Evolutionary conservation across 129 eudicot genomes (phyloP).

Genomic region (Heracleum sosnowskyi): DNA sequence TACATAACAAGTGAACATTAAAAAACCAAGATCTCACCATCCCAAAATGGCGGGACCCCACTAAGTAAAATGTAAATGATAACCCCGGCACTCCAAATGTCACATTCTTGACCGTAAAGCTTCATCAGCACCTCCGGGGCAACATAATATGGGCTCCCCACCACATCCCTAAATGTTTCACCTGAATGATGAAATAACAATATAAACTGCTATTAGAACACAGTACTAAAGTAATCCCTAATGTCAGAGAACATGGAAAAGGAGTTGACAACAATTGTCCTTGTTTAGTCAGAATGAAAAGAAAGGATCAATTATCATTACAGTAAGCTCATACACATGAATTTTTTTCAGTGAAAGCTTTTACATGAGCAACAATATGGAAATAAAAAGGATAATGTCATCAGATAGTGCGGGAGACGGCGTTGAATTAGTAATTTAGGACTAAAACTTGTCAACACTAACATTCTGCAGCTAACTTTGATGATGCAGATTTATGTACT

Average conservation of each 20-base stretch:
- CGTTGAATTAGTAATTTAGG: background rate
- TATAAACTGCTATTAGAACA: background rate
- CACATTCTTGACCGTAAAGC: constrained; percentile 76
- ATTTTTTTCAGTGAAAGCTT: background rate
- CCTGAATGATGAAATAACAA: constrained; percentile 28
- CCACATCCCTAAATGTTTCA: constrained; percentile 61
- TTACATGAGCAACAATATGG: background rate
- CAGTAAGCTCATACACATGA: background rate
- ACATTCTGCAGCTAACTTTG: background rate
- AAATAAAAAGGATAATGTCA: background rate
- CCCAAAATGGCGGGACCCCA: constrained; percentile 96
- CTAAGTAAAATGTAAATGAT: constrained; percentile 75
- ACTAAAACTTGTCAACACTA: background rate
- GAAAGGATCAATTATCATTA: too few species aligned
- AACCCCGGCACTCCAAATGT: constrained; percentile 94
- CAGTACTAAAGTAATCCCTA: background rate
- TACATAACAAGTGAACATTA: background rate
- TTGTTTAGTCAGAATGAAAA: background rate
- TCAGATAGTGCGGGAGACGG: background rate
- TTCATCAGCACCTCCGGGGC: constrained; percentile 81
- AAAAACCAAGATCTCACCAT: constrained; percentile 40
- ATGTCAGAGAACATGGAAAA: background rate
- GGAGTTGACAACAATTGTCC: background rate
- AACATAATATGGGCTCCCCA: constrained; percentile 92
- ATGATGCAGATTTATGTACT: background rate